phyloP scores from a whole-genome alignment of 208 protist species.

The Acanthamoeba castellanii region DNA sequence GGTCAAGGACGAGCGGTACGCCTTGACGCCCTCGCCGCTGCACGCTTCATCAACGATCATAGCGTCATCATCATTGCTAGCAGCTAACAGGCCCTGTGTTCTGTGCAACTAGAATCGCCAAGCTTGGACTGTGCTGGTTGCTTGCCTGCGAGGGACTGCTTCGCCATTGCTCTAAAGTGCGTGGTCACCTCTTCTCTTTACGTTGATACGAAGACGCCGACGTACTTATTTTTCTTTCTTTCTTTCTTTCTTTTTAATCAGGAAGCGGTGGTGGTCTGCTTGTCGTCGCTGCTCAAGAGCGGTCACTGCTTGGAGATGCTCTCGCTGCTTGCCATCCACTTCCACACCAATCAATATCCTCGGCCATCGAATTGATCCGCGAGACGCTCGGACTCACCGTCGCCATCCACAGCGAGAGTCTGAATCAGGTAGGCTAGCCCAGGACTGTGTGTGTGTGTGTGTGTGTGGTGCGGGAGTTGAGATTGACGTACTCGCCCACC shows the following conservation, averaged over 20 bases:
- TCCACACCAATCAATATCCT: slow-evolving; percentile 46
- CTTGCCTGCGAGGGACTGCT: slow-evolving; percentile 15
- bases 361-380: slow-evolving; percentile 9
- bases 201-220: too few species aligned
- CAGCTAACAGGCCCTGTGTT: background rate
- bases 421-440: background rate
- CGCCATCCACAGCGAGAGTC: slow-evolving; percentile 28
- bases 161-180: background rate
- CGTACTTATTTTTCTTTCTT: background rate
- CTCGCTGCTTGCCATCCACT: slow-evolving; percentile 35
- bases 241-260: background rate
- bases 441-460: background rate
- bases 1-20: slow-evolving; percentile 26
- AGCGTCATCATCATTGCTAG: background rate
- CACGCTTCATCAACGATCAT: background rate
- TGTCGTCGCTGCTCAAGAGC: slow-evolving; percentile 16
- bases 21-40: background rate
- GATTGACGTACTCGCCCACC: background rate
- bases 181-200: background rate
- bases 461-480: background rate
- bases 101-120: background rate
- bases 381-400: slow-evolving; percentile 3
- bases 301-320: slow-evolving; percentile 50
- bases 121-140: slow-evolving; percentile 46
- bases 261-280: background rate